Percentiles rank a stretch among this genome's conserved stretches.
Conservation (phyloP, 1,284 basidiomycete species). For the Melampsora americana region DNA sequence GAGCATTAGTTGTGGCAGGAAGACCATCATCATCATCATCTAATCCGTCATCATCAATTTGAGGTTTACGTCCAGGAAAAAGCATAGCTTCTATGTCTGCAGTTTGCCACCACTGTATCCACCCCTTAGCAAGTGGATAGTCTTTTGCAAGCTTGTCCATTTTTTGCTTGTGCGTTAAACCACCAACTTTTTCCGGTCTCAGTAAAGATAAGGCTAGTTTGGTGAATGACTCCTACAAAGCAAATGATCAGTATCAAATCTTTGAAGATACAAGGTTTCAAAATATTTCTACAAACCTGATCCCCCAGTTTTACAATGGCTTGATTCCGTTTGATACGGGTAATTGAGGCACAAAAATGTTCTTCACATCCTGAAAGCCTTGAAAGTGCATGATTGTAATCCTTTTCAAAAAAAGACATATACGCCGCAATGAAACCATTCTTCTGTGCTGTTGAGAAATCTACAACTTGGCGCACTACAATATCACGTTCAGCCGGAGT, state of each 20-base stretch:
- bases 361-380: conserved; percentile 14
- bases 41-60: background rate
- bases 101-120: conserved; percentile 11
- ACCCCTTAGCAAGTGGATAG: background rate
- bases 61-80: background rate
- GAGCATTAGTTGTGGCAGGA: conserved; percentile 15
- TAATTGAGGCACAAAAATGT: conserved; percentile 6
- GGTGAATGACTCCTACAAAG: background rate
- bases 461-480: conserved; percentile 5
- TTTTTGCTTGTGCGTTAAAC: conserved; percentile 4
- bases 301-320: background rate
- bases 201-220: background rate
- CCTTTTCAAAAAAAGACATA: conserved; percentile 5
- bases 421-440: conserved; percentile 7
- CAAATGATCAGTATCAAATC: background rate
- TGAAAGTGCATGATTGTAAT: background rate
- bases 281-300: conserved; percentile 1
- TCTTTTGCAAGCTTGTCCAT: background rate
- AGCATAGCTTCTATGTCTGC: conserved; percentile 17
- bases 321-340: conserved; percentile 6
- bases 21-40: background rate
- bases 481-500: background rate
- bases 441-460: conserved; percentile 4
- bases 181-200: background rate
- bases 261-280: background rate